Base-by-base conservation (phyloP, 1,284 basidiomycete species). In the Vanrija pseudolonga region DNA sequence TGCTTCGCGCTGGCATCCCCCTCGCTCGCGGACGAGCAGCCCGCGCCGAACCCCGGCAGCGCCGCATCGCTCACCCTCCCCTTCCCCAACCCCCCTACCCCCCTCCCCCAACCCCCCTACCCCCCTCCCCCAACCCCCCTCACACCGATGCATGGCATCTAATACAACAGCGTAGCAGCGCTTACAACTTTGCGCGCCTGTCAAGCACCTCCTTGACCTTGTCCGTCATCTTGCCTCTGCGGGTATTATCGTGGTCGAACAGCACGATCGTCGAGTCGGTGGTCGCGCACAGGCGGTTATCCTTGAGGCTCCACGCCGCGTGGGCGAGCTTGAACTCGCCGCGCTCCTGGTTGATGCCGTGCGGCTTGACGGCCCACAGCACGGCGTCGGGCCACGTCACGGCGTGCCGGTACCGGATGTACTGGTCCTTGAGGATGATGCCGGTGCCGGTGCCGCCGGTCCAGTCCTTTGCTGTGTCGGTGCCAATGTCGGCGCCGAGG, bases 381-480 rank as follows among this genome's bases (percentile, higher is more conserved):
- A 72, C 70, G 0, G 65, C 61, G 54, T 74, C 71, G 24, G 72
- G 72, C 50, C 67, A 73, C 3, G 62, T 70, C 5, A 71, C 61
- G 0, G 72, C 70, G n/a, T 63, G 62, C 41, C 59, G 63, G 57
- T 69, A 73, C 23, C 40, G 47, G 22, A 56, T 19, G 12, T 18
- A n/a, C 19, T 47, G 41, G 46, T 57, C 56, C 44, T 67, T 68
- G 28, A 72, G 51, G 52, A 72, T 70, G 42, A 69, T 58, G 11
- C 68, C 67, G 3, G 58, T 68, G 6, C 64, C 63, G 51, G 56
- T 49, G 0, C 66, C 66, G 37, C 8, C 9, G 9, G 32, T 45
- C 45, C 68, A 68, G 51, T 3, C 37, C 20, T 56, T 46, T 47
- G 57, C 51, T n/a, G 36, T 51, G n/a, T 60, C 51, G 6, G 54